These are phyloP conservation scores for Tardiomyces digboiensis DNA, from an alignment of 1,139 yeast genomes.

Conservation along the genomic window DNA sequence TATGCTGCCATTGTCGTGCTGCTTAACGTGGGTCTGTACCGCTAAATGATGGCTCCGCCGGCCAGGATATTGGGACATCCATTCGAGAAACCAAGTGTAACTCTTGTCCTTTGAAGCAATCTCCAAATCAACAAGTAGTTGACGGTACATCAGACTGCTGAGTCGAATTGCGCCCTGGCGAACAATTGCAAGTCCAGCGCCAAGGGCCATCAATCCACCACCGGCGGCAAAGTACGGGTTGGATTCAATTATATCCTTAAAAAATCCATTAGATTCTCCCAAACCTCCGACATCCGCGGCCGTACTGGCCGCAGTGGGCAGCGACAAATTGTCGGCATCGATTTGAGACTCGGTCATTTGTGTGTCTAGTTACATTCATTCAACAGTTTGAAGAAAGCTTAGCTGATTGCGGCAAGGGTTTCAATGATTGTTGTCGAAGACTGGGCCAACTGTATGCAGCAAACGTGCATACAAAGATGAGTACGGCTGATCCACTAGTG, in stretches of 20 bases:
- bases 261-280: too few relatives aligned
- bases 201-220: slow-evolving; percentile 91
- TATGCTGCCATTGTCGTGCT: slow-evolving; percentile 91
- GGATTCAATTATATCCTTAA: slow-evolving; percentile 40
- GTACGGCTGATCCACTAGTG: too few relatives aligned
- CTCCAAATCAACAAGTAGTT: slow-evolving; percentile 83
- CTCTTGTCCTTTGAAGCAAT: slow-evolving; percentile 92
- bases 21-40: slow-evolving; percentile 79
- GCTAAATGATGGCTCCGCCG: slow-evolving; percentile 76
- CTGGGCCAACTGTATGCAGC: too few relatives aligned
- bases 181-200: slow-evolving; percentile 75
- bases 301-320: too few relatives aligned
- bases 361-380: too few relatives aligned
- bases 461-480: too few relatives aligned
- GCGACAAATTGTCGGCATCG: too few relatives aligned
- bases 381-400: too few relatives aligned
- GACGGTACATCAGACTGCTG: slow-evolving; percentile 65
- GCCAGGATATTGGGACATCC: slow-evolving; percentile 79
- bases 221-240: slow-evolving; percentile 96
- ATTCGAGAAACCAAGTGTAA: slow-evolving; percentile 88
- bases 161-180: slow-evolving; percentile 59
- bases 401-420: too few relatives aligned
- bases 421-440: too few relatives aligned
- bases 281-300: too few relatives aligned
- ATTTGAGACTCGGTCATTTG: too few relatives aligned